Evolutionary conservation across 257 asterid genomes (phyloP).

Genomic region (Rubia yunnanensis): DNA sequence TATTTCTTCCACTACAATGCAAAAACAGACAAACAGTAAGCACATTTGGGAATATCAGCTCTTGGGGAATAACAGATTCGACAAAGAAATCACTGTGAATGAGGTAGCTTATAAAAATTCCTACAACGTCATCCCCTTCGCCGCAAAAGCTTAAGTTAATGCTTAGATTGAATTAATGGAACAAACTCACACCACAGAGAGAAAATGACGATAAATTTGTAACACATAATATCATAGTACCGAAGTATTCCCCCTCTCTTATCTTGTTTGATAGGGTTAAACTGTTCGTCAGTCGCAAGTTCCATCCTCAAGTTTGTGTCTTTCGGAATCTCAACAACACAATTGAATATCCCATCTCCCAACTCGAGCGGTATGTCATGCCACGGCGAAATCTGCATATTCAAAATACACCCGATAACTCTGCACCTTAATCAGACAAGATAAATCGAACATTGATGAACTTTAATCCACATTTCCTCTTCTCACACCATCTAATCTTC

Average conservation of each 20-base stretch:
- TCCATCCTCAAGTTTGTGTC: slow-evolving; percentile 96
- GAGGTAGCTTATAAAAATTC: neutral
- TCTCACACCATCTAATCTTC: neutral
- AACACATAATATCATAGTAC: slow-evolving; percentile 78
- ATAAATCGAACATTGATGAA: neutral
- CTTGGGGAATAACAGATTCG: neutral
- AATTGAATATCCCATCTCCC: slow-evolving; percentile 80
- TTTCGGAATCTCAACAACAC: slow-evolving; percentile 90
- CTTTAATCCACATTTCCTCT: neutral
- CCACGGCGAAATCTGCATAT: slow-evolving; percentile 86
- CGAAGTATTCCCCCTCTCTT: slow-evolving; percentile 87
- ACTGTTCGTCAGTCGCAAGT: slow-evolving; percentile 84
- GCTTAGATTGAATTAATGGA: neutral
- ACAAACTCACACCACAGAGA: neutral
- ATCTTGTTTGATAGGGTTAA: slow-evolving; percentile 90
- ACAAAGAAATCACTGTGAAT: neutral
- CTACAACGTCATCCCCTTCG: neutral
- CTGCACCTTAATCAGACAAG: neutral
- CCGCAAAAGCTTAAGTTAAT: neutral
- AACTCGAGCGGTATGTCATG: slow-evolving; percentile 75
- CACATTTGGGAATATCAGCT: neutral
- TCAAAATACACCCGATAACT: neutral
- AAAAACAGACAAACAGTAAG: neutral
- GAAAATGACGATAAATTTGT: slow-evolving; percentile 17
- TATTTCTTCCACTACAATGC: neutral